Conservation (phyloP, 768 basidiomycete species). For the Termitomyces bulborhizus region DNA sequence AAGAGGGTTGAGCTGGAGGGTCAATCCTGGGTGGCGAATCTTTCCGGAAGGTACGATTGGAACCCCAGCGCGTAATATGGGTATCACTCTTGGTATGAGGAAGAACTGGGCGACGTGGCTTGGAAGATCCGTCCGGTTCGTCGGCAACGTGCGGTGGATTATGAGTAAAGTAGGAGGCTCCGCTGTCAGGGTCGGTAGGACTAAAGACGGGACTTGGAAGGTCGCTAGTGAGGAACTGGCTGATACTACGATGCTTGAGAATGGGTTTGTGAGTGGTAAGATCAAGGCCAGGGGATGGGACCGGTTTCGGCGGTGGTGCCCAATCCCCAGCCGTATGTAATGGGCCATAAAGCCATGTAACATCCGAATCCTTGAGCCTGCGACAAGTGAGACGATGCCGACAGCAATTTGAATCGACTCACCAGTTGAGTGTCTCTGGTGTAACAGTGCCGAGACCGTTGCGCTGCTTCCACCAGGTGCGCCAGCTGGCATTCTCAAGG, state of each 20-base stretch:
- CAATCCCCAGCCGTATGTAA: conserved; percentile 91
- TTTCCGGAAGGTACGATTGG: conserved; percentile 47
- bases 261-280: conserved; percentile 74
- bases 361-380: conserved; percentile 99
- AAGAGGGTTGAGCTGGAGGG: conserved; percentile 24
- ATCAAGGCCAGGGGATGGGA: conserved; percentile 36
- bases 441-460: conserved; percentile 93
- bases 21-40: conserved; percentile 67
- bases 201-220: conserved; percentile 62
- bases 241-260: conserved; percentile 90
- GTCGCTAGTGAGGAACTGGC: conserved; percentile 80
- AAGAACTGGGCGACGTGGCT: conserved; percentile 49
- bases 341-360: conserved; percentile 98
- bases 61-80: conserved; percentile 56
- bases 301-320: conserved; percentile 39
- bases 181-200: conserved; percentile 48
- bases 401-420: conserved; percentile 21
- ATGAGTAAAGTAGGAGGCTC: conserved; percentile 16
- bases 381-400: conserved; percentile 2
- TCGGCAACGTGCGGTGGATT: conserved; percentile 5
- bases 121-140: conserved; percentile 4
- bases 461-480: conserved; percentile 99
- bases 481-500: conserved; percentile 97
- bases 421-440: conserved; percentile 99
- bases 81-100: conserved; percentile 88